A percentile compares a stretch with the other conserved stretches of the same genome.
Conservation (phyloP, 2,329 filamentous ascomycete genomes). For the Waltergamsia citrina region DNA sequence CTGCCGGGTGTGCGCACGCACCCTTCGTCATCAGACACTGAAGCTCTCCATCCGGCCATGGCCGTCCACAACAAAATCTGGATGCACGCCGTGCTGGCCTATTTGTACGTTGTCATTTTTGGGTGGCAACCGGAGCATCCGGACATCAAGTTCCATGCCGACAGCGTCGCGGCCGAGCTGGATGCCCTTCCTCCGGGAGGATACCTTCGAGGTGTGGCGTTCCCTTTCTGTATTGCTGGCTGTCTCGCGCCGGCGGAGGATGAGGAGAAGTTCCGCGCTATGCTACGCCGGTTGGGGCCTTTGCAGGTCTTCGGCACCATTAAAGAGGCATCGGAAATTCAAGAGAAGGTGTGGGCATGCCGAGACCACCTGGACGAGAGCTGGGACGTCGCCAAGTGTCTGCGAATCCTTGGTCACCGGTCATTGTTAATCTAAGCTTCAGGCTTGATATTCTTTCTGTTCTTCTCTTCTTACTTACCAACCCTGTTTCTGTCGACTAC, state of each 20-base stretch:
- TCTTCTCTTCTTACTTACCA: not conserved
- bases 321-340: slow-evolving; percentile 30
- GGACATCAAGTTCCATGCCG: slow-evolving; percentile 26
- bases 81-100: slow-evolving; percentile 36
- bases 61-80: slow-evolving; percentile 27
- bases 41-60: slow-evolving; percentile 8
- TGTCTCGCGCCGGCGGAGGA: slow-evolving; percentile 27
- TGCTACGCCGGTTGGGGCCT: slow-evolving; percentile 29
- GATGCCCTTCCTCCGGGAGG: slow-evolving; percentile 16
- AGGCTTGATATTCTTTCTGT: slow-evolving; percentile 3
- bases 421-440: slow-evolving; percentile 29
- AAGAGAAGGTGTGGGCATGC: slow-evolving; percentile 35
- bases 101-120: slow-evolving; percentile 36
- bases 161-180: slow-evolving; percentile 23
- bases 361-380: slow-evolving; percentile 27
- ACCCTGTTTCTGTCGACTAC: too few relatives aligned
- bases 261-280: slow-evolving; percentile 29
- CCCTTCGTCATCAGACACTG: slow-evolving; percentile 10
- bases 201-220: slow-evolving; percentile 24
- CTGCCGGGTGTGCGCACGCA: slow-evolving; percentile 12
- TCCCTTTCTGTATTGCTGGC: slow-evolving; percentile 31
- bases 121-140: slow-evolving; percentile 39
- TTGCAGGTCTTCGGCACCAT: slow-evolving; percentile 35
- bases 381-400: slow-evolving; percentile 34
- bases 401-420: slow-evolving; percentile 28